phyloP scores from a whole-genome alignment of 192 early-diverging fungal genomes.

The Funneliformis mosseae region DNA sequence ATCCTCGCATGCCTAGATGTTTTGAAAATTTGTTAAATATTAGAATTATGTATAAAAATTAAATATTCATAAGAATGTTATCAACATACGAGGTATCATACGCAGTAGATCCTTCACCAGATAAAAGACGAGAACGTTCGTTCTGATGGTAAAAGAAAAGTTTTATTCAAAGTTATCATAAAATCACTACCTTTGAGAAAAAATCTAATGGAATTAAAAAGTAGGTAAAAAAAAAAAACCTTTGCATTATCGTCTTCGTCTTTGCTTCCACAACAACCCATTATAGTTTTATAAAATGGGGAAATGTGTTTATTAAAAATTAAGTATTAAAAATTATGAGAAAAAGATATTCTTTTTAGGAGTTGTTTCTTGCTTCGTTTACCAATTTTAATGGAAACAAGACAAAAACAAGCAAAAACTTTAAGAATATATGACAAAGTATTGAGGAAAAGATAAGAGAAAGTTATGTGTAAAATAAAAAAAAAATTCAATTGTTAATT shows the following conservation, averaged over 20 bases:
- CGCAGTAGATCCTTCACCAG: not conserved
- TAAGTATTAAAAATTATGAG: not conserved
- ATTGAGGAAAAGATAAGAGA: too few relatives aligned
- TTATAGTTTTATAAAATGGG: not conserved
- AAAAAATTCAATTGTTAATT: too few relatives aligned
- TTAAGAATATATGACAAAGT: too few relatives aligned
- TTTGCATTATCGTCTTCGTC: conserved; percentile 18
- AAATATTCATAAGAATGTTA: not conserved
- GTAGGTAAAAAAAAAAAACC: not conserved
- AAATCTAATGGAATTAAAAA: not conserved
- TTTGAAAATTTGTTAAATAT: too few relatives aligned
- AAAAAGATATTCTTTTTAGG: not conserved
- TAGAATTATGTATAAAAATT: too few relatives aligned
- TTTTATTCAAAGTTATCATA: not conserved
- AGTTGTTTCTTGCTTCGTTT: not conserved
- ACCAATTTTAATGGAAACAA: too few relatives aligned
- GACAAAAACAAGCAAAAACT: too few relatives aligned
- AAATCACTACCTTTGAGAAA: not conserved
- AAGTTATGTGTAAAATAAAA: too few relatives aligned
- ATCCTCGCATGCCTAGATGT: conserved; percentile 3
- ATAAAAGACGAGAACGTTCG: conserved; percentile 14
- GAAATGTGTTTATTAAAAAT: not conserved
- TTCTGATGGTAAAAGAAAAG: not conserved
- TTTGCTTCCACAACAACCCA: conserved; percentile 33
- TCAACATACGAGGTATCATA: not conserved